Conservation (phyloP, 495 filamentous ascomycete species). For the Penicillium longicatenatum region DNA sequence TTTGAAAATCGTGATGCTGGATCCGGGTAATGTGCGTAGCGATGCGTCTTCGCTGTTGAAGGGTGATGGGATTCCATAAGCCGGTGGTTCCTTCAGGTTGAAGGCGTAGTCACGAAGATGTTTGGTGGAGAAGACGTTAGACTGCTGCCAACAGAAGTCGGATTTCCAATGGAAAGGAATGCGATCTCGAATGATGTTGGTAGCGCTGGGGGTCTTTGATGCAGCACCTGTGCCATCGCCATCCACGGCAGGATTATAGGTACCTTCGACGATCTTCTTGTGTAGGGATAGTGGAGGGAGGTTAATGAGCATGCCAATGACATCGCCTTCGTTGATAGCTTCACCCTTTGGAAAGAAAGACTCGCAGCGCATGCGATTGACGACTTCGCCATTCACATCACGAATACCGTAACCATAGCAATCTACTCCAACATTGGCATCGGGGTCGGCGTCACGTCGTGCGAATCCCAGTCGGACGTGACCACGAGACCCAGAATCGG, state of each 20-base stretch:
- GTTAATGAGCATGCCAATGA: constrained; percentile 91
- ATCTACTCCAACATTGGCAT: constrained; percentile 93
- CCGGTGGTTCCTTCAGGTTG: constrained; percentile 50
- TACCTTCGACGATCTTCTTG: constrained; percentile 81
- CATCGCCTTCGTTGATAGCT: constrained; percentile 77
- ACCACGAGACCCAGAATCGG: constrained; percentile 51
- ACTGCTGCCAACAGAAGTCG: constrained; percentile 92
- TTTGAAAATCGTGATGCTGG: constrained; percentile 84
- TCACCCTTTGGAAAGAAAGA: constrained; percentile 79
- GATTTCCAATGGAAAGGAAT: constrained; percentile 92
- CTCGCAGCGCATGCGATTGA: constrained; percentile 89
- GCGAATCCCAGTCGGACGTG: constrained; percentile 93
- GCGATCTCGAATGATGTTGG: constrained; percentile 89
- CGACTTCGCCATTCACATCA: constrained; percentile 85
- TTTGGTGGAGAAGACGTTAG: constrained; percentile 86
- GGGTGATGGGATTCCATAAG: constrained; percentile 55
- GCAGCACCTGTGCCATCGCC: constrained; percentile 22
- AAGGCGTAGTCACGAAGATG: constrained; percentile 74
- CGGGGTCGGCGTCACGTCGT: constrained; percentile 83
- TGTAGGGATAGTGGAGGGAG: constrained; percentile 84
- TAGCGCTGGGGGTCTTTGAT: constrained; percentile 27
- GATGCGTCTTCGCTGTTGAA: constrained; percentile 69
- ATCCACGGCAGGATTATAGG: constrained; percentile 83
- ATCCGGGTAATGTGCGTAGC: constrained; percentile 81
- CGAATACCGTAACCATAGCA: constrained; percentile 95